These are phyloP conservation scores for Ascochyta koolunga DNA, from an alignment of 2,329 filamentous ascomycete species.

Conservation along the genomic window DNA sequence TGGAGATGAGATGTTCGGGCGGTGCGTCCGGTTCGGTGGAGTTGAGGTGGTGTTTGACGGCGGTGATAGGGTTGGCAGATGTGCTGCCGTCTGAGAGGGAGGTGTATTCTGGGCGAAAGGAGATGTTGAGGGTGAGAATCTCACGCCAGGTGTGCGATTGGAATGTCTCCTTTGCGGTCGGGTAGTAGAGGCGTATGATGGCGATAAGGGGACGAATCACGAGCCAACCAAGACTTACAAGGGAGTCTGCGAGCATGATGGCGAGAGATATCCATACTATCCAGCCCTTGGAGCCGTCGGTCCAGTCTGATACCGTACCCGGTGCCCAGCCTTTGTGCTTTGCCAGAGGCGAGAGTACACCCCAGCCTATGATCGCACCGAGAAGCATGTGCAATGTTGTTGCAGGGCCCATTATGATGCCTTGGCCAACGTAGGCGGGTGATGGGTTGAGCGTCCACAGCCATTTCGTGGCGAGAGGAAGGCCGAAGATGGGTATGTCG, in stretches of 20 bases:
- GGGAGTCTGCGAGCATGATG: conserved; percentile 94
- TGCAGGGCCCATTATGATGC: conserved; percentile 96
- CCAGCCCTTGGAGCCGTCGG: conserved; percentile 93
- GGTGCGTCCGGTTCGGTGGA: conserved; percentile 75
- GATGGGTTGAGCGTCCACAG: conserved; percentile 96
- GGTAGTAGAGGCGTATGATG: conserved; percentile 51
- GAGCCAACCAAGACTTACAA: conserved; percentile 85
- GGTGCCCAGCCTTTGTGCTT: conserved; percentile 89
- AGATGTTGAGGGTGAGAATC: conserved; percentile 41
- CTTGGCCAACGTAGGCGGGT: conserved; percentile 95
- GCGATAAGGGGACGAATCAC: conserved; percentile 67
- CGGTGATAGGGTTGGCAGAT: conserved; percentile 27
- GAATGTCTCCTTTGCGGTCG: conserved; percentile 35
- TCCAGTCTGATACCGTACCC: conserved; percentile 86
- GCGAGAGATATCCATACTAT: conserved; percentile 96
- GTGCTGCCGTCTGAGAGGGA: conserved; percentile 36
- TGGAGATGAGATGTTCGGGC: conserved; percentile 78
- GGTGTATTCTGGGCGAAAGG: conserved; percentile 48
- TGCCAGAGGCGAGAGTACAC: conserved; percentile 83
- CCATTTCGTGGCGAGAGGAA: conserved; percentile 76
- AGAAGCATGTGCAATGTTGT: conserved; percentile 96
- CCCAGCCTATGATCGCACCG: conserved; percentile 90
- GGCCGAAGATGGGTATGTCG: conserved; percentile 85
- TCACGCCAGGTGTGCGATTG: conserved; percentile 45
- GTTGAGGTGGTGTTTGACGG: conserved; percentile 41